These are phyloP conservation scores for Saccharomycopsis sp. DNA, from an alignment of 805 yeast species.

Conservation along the genomic window DNA sequence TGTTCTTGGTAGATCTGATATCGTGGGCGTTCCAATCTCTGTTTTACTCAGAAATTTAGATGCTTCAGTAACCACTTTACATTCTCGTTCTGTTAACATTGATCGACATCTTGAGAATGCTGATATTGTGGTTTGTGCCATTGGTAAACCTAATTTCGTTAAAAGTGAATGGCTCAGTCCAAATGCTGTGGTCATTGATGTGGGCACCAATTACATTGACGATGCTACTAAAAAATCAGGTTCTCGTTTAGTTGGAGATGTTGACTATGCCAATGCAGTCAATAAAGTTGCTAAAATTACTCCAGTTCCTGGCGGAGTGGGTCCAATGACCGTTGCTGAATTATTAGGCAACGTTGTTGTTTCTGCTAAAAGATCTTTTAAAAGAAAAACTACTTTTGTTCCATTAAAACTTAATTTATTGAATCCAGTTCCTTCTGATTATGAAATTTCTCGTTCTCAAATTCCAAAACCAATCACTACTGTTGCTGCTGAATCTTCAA, in stretches of 20 bases:
- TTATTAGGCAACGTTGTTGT: conserved; percentile 59
- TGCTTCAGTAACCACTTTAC: conserved; percentile 71
- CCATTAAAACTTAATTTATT: conserved; percentile 48
- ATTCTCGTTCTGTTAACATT: conserved; percentile 49
- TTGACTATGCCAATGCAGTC: conserved; percentile 46
- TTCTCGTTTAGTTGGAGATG: conserved; percentile 67
- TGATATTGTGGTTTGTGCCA: conserved; percentile 70
- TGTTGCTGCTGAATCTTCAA: conserved; percentile 61
- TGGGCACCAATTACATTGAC: conserved; percentile 68
- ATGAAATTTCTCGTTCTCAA: conserved; percentile 68
- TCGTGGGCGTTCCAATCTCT: conserved; percentile 76
- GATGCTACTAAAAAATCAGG: conserved; percentile 63
- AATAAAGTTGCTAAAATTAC: conserved; percentile 45
- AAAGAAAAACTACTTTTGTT: conserved; percentile 24
- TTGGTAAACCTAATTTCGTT: conserved; percentile 62
- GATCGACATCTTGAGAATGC: conserved; percentile 46
- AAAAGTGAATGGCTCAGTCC: conserved; percentile 59
- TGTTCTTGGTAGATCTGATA: conserved; percentile 76
- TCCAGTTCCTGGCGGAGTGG: conserved; percentile 92
- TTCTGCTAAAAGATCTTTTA: conserved; percentile 43
- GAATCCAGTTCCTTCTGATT: conserved; percentile 73
- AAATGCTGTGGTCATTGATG: conserved; percentile 67
- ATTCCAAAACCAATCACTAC: conserved; percentile 59
- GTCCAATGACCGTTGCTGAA: conserved; percentile 88
- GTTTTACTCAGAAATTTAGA: conserved; percentile 57